Base-by-base conservation (phyloP, 129 eudicot genomes). In the Smallanthus sonchifolius region DNA sequence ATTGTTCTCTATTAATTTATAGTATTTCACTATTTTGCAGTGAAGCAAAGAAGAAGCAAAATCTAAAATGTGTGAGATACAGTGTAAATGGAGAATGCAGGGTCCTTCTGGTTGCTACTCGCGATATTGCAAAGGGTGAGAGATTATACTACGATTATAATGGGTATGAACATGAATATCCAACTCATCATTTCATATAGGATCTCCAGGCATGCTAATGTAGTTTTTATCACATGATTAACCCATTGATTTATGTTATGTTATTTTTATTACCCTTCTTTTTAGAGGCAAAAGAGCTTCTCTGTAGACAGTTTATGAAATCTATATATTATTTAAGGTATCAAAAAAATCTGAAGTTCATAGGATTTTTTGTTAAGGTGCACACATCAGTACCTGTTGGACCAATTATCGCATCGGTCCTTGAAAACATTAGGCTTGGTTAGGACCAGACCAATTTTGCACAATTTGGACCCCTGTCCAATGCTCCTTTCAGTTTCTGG, bases 131-230 rank as follows among this genome's bases (percentile, higher is more conserved):
- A 2, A 79, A 88, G 74, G 97, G 98, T 9, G 98, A 93, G 85
- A 85, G 97, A 77, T 87, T 93, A 16, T 93, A 93, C 63, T 93
- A 93, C 76, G 96, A 93, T 49, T 93, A 93, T 39, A 93, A 93
- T 15, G 98, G 98, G 32, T 88, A 93, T 19, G 98, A 93, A 77
- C 88, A 90, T 68, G 95, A 82, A 77, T 93, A 93, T 71, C 98
- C 98, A 61, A 93, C 98, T 54, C 91, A 93, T 62, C 86, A 90
- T 83, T 93, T 93, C 75, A 78, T 93, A 62, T 93, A 84, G 69
- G 69, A 79, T 65, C 40, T 64, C 40, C 38, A 10, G 54, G 65
- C 55, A 37, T 52, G 79, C 67, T 38, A 43, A 39, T 66, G 43
- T 67, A 52, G 80, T 76, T 76, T 17, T 61, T 2, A 32, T 19